Conservation (phyloP, 2,329 filamentous ascomycete genomes). For the Elsinoe arachidis region DNA sequence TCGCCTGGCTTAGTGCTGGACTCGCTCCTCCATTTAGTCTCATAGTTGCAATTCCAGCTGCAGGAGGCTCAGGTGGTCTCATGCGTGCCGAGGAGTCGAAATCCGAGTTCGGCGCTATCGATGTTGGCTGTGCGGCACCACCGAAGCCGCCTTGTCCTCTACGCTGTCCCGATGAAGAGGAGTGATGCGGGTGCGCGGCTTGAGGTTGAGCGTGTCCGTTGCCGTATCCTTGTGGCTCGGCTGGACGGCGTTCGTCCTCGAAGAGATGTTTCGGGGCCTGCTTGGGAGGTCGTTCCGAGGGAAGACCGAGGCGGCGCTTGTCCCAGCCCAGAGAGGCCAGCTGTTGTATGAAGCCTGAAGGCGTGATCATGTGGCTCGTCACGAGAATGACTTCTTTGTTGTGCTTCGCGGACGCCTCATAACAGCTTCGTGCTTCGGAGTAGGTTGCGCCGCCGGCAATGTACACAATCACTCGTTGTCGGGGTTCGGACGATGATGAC, state of each 20-base stretch:
- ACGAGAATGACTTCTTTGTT: conserved; percentile 78
- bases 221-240: neutral
- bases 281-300: conserved; percentile 69
- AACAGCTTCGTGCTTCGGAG: conserved; percentile 80
- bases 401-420: conserved; percentile 66
- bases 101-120: conserved; percentile 26
- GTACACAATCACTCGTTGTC: conserved; percentile 85
- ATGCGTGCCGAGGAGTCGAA: conserved; percentile 21
- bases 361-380: conserved; percentile 88
- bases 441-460: conserved; percentile 94
- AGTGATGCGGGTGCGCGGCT: neutral
- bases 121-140: neutral
- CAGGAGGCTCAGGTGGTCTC: conserved; percentile 39
- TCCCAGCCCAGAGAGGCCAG: conserved; percentile 69
- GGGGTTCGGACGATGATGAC: conserved; percentile 64
- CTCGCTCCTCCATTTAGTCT: conserved; percentile 33
- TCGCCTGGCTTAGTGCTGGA: conserved; percentile 24
- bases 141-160: neutral
- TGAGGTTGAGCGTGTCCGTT: neutral
- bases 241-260: conserved; percentile 54
- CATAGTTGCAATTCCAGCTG: conserved; percentile 49
- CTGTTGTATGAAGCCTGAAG: conserved; percentile 73
- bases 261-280: conserved; percentile 80
- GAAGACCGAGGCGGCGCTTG: conserved; percentile 68
- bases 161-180: neutral